Conservation (phyloP, 2,329 filamentous ascomycete species). For the Endoconidiophora laricicola region DNA sequence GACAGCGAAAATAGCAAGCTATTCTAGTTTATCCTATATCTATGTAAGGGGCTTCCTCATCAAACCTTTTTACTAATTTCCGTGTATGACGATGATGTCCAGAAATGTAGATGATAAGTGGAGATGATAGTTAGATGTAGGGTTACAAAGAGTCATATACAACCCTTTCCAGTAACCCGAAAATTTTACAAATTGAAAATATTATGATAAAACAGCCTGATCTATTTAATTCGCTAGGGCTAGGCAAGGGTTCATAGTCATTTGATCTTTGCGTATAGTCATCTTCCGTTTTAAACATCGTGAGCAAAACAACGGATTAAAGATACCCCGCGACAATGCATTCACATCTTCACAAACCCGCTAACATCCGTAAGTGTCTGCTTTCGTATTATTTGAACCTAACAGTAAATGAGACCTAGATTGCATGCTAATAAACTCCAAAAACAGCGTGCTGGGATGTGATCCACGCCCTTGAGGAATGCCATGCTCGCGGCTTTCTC, state of each 20-base stretch:
- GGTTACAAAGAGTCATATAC: too few relatives aligned
- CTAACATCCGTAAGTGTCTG: conserved; percentile 32
- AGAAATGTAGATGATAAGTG: not conserved
- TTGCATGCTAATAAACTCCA: not conserved
- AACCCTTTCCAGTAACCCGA: too few relatives aligned
- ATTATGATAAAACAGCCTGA: not conserved
- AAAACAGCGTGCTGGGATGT: conserved; percentile 75
- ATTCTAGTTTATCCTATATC: not conserved
- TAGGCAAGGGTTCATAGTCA: not conserved
- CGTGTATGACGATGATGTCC: not conserved
- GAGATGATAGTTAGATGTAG: too few relatives aligned
- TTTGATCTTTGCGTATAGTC: too few relatives aligned
- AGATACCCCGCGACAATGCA: conserved; percentile 49
- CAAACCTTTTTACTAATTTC: not conserved
- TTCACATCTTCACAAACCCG: conserved; percentile 78
- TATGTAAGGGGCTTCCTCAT: not conserved
- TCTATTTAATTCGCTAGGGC: not conserved
- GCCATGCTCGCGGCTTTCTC: conserved; percentile 80
- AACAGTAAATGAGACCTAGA: too few relatives aligned
- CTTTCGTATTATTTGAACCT: not conserved
- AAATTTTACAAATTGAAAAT: conserved; percentile 1
- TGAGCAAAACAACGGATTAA: not conserved
- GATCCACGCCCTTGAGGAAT: conserved; percentile 87
- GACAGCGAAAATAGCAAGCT: not conserved
- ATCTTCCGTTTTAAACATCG: too few relatives aligned